A percentile compares a stretch with the other conserved stretches of the same genome.
Conservation (phyloP, 2,329 filamentous ascomycete species). For the Lasiodiplodia sp. region DNA sequence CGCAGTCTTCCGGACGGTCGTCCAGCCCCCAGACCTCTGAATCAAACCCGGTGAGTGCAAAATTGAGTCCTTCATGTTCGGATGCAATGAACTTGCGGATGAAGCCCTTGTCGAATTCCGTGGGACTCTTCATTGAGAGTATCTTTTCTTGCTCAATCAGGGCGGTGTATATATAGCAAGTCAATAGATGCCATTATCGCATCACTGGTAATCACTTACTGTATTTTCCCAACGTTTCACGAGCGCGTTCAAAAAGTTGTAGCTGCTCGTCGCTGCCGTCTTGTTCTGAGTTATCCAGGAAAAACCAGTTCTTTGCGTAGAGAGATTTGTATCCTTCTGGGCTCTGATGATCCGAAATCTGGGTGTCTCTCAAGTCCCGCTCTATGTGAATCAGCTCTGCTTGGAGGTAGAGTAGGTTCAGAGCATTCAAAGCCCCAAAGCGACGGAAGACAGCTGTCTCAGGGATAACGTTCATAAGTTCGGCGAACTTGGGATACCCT, state of each 20-base stretch:
- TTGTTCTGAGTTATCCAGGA: neutral
- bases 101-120: slow-evolving; percentile 23
- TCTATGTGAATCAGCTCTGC: slow-evolving; percentile 13
- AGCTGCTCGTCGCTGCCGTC: neutral
- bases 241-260: neutral
- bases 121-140: slow-evolving; percentile 25
- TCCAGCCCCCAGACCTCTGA: neutral
- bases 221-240: slow-evolving; percentile 13
- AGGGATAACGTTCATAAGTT: neutral
- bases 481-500: slow-evolving; percentile 17
- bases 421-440: slow-evolving; percentile 11
- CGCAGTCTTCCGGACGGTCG: neutral
- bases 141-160: slow-evolving; percentile 31
- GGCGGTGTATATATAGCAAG: slow-evolving; percentile 14
- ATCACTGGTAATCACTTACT: neutral
- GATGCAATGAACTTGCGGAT: slow-evolving; percentile 31
- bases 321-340: neutral
- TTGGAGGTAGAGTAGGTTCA: slow-evolving; percentile 23
- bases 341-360: neutral
- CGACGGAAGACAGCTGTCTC: slow-evolving; percentile 10
- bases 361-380: neutral
- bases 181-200: neutral
- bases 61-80: slow-evolving; percentile 9
- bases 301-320: slow-evolving; percentile 4
- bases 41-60: slow-evolving; percentile 6